Conservation (phyloP, 139 green algal species). For the Ettlia oleoabundans region DNA sequence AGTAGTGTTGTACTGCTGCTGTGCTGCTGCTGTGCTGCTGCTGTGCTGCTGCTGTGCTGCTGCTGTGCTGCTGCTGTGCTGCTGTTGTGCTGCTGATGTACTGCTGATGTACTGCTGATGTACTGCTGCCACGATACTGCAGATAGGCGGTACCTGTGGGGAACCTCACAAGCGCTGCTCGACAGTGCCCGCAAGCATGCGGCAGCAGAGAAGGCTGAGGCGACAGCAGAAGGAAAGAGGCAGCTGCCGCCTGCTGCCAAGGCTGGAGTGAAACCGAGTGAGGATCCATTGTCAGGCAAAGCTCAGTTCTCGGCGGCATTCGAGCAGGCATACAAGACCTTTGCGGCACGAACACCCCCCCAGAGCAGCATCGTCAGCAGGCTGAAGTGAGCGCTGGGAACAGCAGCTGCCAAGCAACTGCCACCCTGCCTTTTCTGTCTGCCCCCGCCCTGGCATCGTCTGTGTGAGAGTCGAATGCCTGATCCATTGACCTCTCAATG, state of each 20-base stretch:
- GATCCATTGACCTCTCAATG: too few relatives aligned
- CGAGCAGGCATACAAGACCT: not conserved
- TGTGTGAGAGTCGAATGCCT: too few relatives aligned
- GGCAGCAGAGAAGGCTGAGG: not conserved
- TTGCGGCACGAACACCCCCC: not conserved
- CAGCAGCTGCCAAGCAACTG: not conserved
- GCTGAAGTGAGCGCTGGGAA: slow-evolving; percentile 15
- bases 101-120: too few relatives aligned
- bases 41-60: too few relatives aligned
- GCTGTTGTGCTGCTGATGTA: too few relatives aligned
- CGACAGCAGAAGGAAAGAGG: not conserved
- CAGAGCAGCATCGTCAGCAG: slow-evolving; percentile 15
- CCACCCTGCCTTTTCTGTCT: not conserved
- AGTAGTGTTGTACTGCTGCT: too few relatives aligned
- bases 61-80: too few relatives aligned
- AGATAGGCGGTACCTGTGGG: slow-evolving; percentile 6
- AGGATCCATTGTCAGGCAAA: not conserved
- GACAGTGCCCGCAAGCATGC: not conserved
- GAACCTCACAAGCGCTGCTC: not conserved
- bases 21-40: too few relatives aligned
- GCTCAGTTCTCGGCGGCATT: not conserved
- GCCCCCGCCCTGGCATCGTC: too few relatives aligned
- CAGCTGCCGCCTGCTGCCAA: not conserved
- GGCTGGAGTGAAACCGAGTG: not conserved
- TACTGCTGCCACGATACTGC: not conserved